Base-by-base conservation (phyloP, 1,284 basidiomycete species). In the Singerocomus inundabilis region DNA sequence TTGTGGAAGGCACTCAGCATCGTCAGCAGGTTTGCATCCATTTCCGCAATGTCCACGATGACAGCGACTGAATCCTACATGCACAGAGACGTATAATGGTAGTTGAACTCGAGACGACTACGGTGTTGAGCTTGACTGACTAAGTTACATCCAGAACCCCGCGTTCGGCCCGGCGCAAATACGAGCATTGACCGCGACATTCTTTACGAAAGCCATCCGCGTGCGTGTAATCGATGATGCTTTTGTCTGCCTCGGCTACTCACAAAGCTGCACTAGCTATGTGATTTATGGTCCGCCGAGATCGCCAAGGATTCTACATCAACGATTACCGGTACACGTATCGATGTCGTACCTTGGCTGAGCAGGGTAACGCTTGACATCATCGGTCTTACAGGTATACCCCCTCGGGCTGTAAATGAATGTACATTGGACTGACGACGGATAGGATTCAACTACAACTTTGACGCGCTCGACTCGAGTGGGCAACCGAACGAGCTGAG, bases 361-460 rank as follows among this genome's bases (percentile, higher is more conserved):
- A 79, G 72, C 38, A 75, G 74, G 47, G 72, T 74, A 49, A 87
- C 86, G 0, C 68, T 88, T 31, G 85, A 89, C 57, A 73, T 87
- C 24, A 88, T 90, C 48, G 85, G 85, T 9, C 68, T 80, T 12
- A 81, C 85, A 24, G 85, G 84, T 77, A 53, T 12, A 57, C 51
- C 16, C 6, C 1, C 18, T 34, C 25, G 13, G 12, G 35, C 21
- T 24, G 16, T 9, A 25, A 25, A 15, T 8, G 18, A 25, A 43
- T 6, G 21, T 2, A 40, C 24, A 7, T 41, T 3, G 21, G 21
- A 5, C 30, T 46, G 8, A 57, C 12, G 6, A 30, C 12, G 2
- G 9, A 9, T 36, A 80, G 79, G 84, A 0, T 90, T 90, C 62
- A 77, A 80, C 59, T 88, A 88, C 59, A 63, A 79, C 11, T 88